Base-by-base conservation (phyloP, 768 basidiomycete genomes). In the Trametes coccinea region DNA sequence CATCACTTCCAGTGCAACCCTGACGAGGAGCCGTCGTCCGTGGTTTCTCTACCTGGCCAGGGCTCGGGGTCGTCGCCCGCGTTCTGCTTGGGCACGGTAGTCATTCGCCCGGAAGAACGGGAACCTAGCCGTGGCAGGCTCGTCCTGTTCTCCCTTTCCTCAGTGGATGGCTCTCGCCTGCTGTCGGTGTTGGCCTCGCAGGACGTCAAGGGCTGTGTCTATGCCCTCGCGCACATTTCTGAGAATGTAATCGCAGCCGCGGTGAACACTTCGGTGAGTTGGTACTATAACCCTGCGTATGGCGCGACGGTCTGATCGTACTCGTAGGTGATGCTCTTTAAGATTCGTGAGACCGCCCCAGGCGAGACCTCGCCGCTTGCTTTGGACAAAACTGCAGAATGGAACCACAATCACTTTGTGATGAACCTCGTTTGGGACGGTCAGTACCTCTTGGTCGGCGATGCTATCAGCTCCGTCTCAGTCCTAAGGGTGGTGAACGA, bases 331-430 rank as follows among this genome's bases (percentile, higher is more conserved):
- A 45, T 63, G 22, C 47, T 72, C 29, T 74, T 65, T 45, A 61
- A 84, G 82, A 76, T 89, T n/a, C 66, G 48, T 2, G 44, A 80
- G 49, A 70, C 83, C 33, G 84, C 75, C 62, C 71, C 75, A 5
- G 71, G 84, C 2, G 76, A 79, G 22, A 52, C 56, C 14, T 54
- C 39, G 8, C 56, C 45, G 2, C 47, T 63, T 14, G 17, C 71
- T 9, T 71, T 90, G 13, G 67, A 77, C 41, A 76, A 77, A 33
- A 66, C 84, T 6, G 71, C 82, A 0, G 77, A 82, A 41, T 95
- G 92, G 88, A 86, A 89, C 64, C 90, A 93, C 70, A 93, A 91
- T 57, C 94, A 95, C 74, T 62, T 90, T 59, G 84, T 95, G 31
- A 85, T 83, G 4, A 86, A 83, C 57, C 74, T 97, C 22, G 84